These are phyloP conservation scores for Fusarium agapanthi DNA, from an alignment of 2,329 filamentous ascomycete species.

Conservation along the genomic window DNA sequence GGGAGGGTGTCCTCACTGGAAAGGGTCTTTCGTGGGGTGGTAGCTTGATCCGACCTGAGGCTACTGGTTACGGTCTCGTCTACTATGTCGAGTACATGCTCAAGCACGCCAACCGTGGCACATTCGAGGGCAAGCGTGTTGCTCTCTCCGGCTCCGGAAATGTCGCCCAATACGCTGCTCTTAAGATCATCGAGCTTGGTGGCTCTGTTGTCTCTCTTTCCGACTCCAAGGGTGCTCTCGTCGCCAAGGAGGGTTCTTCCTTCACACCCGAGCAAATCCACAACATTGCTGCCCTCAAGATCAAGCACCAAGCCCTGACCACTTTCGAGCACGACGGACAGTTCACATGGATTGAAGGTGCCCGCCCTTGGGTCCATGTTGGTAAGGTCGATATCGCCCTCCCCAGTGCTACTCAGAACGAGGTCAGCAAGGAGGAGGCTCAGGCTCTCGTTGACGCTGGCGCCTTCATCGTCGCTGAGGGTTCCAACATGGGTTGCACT, in stretches of 20 bases:
- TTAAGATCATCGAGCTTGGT: conserved; percentile 96
- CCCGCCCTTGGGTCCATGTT: conserved; percentile 90
- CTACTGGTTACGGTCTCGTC: conserved; percentile 94
- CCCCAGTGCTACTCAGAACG: conserved; percentile 96
- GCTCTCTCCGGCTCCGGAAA: conserved; percentile 97
- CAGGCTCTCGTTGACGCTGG: conserved; percentile 80
- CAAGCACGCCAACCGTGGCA: conserved; percentile 84
- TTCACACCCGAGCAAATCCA: conserved; percentile 84
- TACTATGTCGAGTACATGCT: conserved; percentile 99
- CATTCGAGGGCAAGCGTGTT: conserved; percentile 89
- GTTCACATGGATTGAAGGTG: conserved; percentile 88
- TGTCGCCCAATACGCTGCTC: conserved; percentile 95
- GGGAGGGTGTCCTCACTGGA: conserved; percentile 95
- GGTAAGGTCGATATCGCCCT: conserved; percentile 90
- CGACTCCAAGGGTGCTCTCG: conserved; percentile 86
- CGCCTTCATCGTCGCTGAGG: conserved; percentile 89
- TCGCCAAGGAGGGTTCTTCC: conserved; percentile 74
- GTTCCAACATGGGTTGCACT: conserved; percentile 99
- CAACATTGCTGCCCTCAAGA: conserved; percentile 85
- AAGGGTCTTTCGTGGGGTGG: conserved; percentile 96
- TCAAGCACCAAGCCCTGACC: conserved; percentile 83
- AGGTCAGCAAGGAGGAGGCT: conserved; percentile 92
- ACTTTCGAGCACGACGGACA: conserved; percentile 71
- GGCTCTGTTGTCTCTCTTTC: conserved; percentile 92
- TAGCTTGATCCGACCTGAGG: conserved; percentile 92